Base-by-base conservation (phyloP, 495 filamentous ascomycete genomes). In the Lophiotrema nucula region DNA sequence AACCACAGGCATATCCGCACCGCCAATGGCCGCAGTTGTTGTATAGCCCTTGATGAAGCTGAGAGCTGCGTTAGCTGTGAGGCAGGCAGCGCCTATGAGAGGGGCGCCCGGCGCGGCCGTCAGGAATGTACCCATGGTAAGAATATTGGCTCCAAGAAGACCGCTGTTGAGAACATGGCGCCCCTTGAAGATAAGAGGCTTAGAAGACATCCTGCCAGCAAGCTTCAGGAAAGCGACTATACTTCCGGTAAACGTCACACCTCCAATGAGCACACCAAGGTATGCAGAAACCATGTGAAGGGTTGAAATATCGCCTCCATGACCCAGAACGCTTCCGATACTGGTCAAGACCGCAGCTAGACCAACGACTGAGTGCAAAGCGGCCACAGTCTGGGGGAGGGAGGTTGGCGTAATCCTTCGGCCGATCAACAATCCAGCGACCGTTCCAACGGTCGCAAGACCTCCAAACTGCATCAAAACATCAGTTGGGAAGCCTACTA, bases 1-100 rank as follows among this genome's bases (percentile, higher is more conserved):
- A 18, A 90, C 88, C 16, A 92, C 88, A 15, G 88, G 87, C 87
- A 90, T 90, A 65, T 90, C 88, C 3, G 88, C 88, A n/a, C 88
- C 88, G 11, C 88, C 88, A 67, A 92, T 90, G 10, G 86, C 87
- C 27, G 88, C 76, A 0, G 88, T 92, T 1, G 88, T 90, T 11
- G 88, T 92, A 62, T 79, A 90, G 3, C 88, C 88, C 66, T 92
- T 90, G 53, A 87, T 61, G 75, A 92, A 92, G 42, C 86, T 88
- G 12, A 92, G 79, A 0, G 79, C 71, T 0, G 88, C 85, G 69
- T 86, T 92, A 54, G 84, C 84, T 50, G 83, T 81, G 1, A 91
- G 76, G 42, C 86, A 88, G 5, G 78, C 79, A 13, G 87, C 88
- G 38, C 87, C 88, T 55, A 92, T 88, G 23, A 80, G 73, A 0